Base-by-base conservation (phyloP, 805 yeast genomes). In the Starmerella floris region DNA sequence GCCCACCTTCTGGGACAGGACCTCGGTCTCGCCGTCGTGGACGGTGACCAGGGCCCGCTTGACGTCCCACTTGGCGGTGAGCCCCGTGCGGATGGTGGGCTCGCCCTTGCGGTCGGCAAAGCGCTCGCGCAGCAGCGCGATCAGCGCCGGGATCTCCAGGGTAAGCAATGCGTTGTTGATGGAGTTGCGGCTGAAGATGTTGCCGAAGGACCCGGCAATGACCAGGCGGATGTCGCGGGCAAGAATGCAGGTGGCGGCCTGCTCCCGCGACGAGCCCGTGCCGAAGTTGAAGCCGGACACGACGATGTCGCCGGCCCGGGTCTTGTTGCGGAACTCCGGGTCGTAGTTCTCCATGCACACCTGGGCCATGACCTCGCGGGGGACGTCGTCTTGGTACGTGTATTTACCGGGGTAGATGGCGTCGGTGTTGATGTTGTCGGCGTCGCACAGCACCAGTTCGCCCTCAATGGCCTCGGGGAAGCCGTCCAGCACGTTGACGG, bases 331-430 rank as follows among this genome's bases (percentile, higher is more conserved):
- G 62, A 91, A 91, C 51, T 87, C 94, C 13, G 83, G 60, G 62
- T 91, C 99, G 64, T 91, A 91, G 67, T 91, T 91, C 65, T 91
- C 98, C 99, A 91, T 91, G 68, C 98, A 91, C 37, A 91, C 98
- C 63, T 88, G 82, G 28, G 98, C 98, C 99, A 91, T 91, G 61
- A 80, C 83, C 54, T 83, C 94, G 56, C 81, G 73, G 33, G 96
- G 74, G 37, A 91, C 91, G 59, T 91, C 97, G 62, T 91, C 99
- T 67, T 91, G 97, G 65, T 91, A 91, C 9, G 99, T 91, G 69
- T 91, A 91, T 62, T 91, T 91, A 52, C 99, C 99, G 20, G 99
- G 99, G 60, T 91, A 91, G 45, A 91, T 91, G 57, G 97, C 99
- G 62, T 91, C 99, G 20, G 99, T 91, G 66, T 91, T 91, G 63